Percentiles rank a stretch among this genome's conserved stretches.
phyloP scores from a whole-genome alignment of 495 filamentous ascomycete species.

The Letharia columbiana region DNA sequence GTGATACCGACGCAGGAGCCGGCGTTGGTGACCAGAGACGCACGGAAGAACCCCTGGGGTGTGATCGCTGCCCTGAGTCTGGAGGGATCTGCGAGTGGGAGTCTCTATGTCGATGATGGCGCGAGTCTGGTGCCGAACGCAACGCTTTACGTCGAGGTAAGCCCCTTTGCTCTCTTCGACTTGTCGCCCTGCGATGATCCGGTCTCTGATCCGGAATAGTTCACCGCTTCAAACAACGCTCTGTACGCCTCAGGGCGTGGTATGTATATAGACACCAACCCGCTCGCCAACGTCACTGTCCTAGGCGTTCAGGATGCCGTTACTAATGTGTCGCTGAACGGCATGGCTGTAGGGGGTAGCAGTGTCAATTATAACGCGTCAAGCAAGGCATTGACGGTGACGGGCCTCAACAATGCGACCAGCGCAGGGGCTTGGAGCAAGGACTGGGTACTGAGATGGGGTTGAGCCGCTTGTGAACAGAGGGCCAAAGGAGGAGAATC shows the following conservation, averaged over 20 bases:
- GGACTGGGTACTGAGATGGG: constrained; percentile 54
- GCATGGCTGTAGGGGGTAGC: constrained; percentile 30
- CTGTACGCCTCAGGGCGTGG: constrained; percentile 44
- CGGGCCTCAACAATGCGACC: constrained; percentile 43
- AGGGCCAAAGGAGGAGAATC: too few species aligned
- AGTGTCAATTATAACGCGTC: constrained; percentile 43
- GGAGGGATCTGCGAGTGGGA: constrained; percentile 52
- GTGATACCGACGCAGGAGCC: constrained; percentile 65
- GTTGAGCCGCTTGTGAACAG: constrained; percentile 5
- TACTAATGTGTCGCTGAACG: constrained; percentile 44
- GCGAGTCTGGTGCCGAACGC: constrained; percentile 54
- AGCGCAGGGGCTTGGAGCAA: constrained; percentile 45
- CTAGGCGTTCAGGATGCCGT: constrained; percentile 47
- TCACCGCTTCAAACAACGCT: constrained; percentile 39
- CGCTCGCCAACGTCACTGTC: constrained; percentile 57
- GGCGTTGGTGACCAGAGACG: constrained; percentile 58
- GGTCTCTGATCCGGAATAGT: constrained; percentile 29
- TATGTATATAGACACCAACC: constrained; percentile 50
- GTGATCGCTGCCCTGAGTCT: constrained; percentile 54
- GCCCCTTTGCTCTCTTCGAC: constrained; percentile 16
- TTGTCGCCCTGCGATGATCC: background rate
- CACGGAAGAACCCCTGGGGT: constrained; percentile 59
- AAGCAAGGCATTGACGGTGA: constrained; percentile 41
- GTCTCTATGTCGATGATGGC: constrained; percentile 78
- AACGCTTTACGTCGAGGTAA: constrained; percentile 49